phyloP scores from a whole-genome alignment of 2,329 filamentous ascomycete species.

The Xylaria sp. region DNA sequence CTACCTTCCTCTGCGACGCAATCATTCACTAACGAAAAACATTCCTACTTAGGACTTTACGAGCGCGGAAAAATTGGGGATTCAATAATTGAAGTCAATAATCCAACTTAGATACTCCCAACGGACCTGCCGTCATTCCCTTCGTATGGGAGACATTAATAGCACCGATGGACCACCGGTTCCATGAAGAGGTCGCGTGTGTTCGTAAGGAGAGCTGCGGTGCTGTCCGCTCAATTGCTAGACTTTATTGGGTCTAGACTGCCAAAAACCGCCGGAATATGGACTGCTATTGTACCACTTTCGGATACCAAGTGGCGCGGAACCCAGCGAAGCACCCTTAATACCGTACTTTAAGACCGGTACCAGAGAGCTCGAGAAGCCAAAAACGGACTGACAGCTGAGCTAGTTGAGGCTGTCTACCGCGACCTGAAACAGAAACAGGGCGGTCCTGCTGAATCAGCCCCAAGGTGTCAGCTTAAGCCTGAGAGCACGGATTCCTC shows the following conservation, averaged over 20 bases:
- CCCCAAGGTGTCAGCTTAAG: constrained; percentile 32
- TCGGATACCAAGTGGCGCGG: constrained; percentile 6
- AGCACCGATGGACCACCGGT: background rate
- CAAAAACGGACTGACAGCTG: constrained; percentile 29
- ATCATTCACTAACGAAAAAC: constrained; percentile 1
- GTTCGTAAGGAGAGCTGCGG: constrained; percentile 13
- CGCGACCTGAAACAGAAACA: constrained; percentile 35
- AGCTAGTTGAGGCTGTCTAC: constrained; percentile 33
- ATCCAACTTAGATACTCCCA: background rate
- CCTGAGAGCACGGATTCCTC: background rate
- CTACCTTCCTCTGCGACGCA: constrained; percentile 23
- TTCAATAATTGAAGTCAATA: constrained; percentile 1
- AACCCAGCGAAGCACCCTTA: background rate
- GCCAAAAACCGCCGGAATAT: background rate
- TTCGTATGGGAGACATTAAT: background rate
- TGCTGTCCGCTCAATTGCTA: constrained; percentile 15
- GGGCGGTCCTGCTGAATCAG: constrained; percentile 33
- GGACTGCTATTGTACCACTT: background rate
- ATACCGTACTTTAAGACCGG: constrained; percentile 4
- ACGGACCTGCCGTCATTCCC: background rate
- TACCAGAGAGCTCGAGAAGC: constrained; percentile 9
- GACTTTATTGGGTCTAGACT: background rate
- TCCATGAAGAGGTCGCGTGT: background rate
- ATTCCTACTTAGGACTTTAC: background rate
- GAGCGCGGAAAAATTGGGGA: background rate